Evolutionary conservation across 139 green algal species (phyloP), one percentile per base, ranked within the genome.

Genomic region (Asterochloris erici): DNA sequence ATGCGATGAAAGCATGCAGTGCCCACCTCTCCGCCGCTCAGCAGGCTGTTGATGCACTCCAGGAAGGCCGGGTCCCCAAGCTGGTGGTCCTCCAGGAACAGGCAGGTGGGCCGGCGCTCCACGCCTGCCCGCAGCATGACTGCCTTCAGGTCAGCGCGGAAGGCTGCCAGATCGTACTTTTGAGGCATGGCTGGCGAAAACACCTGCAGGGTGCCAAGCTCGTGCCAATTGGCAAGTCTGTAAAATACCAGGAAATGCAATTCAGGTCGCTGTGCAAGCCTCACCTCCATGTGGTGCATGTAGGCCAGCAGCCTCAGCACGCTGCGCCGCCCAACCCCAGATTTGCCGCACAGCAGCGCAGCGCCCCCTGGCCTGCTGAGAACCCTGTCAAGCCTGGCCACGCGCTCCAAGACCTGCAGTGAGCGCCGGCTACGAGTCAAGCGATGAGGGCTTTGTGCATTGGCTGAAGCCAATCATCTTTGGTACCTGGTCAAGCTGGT

Each of bases 41-140:
- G 87, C 78, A 95, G 73, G 28, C 83, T 85, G 89, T 95, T 94
- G 38, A 95, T 70, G 27, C 84, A 83, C 85, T 95, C 88, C 70
- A 95, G 88, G 54, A 96, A 87, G 62, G 23, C 81, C 64, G 83
- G 68, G 63, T 88, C 78, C 23, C 63, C 73, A 19, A 92, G 63
- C 79, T 94, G 91, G 71, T 93, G 89, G 79, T 97, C 93, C 79
- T 97, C 93, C 69, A 97, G 81, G 68, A 95, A 87, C 29, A 96
- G 86, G 82, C 94, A 68, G 61, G 89, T 62, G 9, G 83, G 85
- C 81, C 86, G 88, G 83, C 83, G 86, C 60, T 95, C 88, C 29
- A 95, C 84, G 13, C 90, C 91, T 24, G 85, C 84, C 29, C 79
- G 54, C 17, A 87, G 77, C 76, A 97, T 79, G 60, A 93, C 79